Percentiles rank a stretch among this genome's conserved stretches.
Evolutionary conservation across 768 basidiomycete genomes (phyloP).

Genomic region (Tubosaeta brunneosetosa): DNA sequence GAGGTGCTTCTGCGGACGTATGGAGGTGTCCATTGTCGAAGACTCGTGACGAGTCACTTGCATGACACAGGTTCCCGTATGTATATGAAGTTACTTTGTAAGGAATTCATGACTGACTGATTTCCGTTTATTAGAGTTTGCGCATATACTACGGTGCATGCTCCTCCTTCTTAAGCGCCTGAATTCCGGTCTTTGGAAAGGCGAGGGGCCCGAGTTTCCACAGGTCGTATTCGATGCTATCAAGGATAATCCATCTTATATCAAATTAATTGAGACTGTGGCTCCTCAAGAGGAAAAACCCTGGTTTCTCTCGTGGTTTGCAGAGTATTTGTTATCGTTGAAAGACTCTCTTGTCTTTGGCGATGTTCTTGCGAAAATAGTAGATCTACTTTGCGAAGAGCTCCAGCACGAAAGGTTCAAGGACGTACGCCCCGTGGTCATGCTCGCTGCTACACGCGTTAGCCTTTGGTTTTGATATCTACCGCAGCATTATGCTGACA

Average conservation of each 20-base stretch:
- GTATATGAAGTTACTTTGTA: constrained; percentile 29
- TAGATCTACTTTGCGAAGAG: constrained; percentile 74
- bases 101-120: background rate
- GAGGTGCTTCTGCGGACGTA: constrained; percentile 34
- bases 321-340: constrained; percentile 57
- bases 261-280: constrained; percentile 39
- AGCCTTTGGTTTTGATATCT: constrained; percentile 26
- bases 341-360: constrained; percentile 44
- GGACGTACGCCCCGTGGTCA: constrained; percentile 52
- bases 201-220: constrained; percentile 67
- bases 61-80: constrained; percentile 57
- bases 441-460: constrained; percentile 61
- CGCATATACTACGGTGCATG: constrained; percentile 53
- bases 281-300: constrained; percentile 33
- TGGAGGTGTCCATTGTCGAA: constrained; percentile 42
- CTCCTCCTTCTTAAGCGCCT: constrained; percentile 56
- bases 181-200: constrained; percentile 58
- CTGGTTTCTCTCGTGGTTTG: constrained; percentile 62
- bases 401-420: constrained; percentile 73
- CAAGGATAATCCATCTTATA: constrained; percentile 67
- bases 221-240: constrained; percentile 77
- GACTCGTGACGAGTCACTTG: constrained; percentile 56
- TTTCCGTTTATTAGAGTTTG: constrained; percentile 46
- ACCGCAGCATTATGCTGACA: constrained; percentile 5
- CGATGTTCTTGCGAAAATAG: constrained; percentile 69